phyloP scores from a whole-genome alignment of 345 rosid species.

The Heritiera littoralis region DNA sequence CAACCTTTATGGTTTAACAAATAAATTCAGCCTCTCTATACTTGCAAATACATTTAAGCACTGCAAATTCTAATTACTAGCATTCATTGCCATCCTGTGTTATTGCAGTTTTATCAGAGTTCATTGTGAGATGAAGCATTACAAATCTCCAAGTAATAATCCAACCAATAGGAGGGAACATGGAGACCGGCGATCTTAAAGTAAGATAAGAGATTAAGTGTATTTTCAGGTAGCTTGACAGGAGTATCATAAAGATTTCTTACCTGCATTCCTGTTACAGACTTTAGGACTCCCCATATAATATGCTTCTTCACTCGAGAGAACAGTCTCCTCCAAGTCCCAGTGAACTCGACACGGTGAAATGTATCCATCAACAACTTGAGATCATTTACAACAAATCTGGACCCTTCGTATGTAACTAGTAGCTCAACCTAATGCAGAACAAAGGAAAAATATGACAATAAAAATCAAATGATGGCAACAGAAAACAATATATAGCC shows the following conservation, averaged over 20 bases:
- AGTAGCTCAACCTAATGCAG: constrained; percentile 75
- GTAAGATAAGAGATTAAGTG: not conserved
- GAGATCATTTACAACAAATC: constrained; percentile 84
- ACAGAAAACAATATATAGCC: not conserved
- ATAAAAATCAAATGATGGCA: constrained; percentile 9
- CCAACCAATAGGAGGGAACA: not conserved
- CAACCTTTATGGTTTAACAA: not conserved
- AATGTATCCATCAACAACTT: constrained; percentile 96
- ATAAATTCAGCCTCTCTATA: not conserved
- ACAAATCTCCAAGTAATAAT: not conserved
- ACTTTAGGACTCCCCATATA: constrained; percentile 96
- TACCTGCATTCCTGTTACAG: constrained; percentile 99
- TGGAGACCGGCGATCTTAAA: not conserved
- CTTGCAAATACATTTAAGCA: not conserved
- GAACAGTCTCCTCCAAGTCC: constrained; percentile 97
- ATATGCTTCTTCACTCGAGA: constrained; percentile 98
- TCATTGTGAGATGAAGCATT: not conserved
- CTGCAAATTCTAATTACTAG: constrained; percentile 7
- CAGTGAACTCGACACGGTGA: constrained; percentile 81
- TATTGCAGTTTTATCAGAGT: not conserved
- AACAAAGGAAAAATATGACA: constrained; percentile 7
- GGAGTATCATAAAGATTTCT: constrained; percentile 10
- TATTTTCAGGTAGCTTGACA: not conserved
- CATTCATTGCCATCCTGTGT: not conserved
- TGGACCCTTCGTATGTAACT: constrained; percentile 77